Base-by-base conservation (phyloP, 192 early-diverging fungal genomes). In the Coemansia sp. region DNA sequence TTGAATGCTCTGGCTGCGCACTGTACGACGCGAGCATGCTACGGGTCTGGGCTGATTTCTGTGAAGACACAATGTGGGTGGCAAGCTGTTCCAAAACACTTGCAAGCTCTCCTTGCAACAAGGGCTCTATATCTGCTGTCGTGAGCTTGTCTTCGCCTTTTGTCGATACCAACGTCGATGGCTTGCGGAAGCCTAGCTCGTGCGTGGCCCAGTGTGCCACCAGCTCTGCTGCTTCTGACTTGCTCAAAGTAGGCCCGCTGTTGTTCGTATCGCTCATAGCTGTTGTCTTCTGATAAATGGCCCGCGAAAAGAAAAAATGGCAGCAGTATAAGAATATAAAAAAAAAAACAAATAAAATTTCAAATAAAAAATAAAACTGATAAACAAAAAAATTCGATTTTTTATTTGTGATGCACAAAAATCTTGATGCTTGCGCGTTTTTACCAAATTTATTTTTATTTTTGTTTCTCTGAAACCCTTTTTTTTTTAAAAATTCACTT, bases 201-300 rank as follows among this genome's bases (percentile, higher is more conserved):
- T 74, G 20, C 4, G 71, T 82, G 16, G 80, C 80, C 80, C 80
- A 82, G 29, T 60, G 54, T 11, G 75, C 70, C 40, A 82, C 62
- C 12, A 63, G 62, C 49, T 60, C 51, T 30, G 78, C 78, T 11
- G 45, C 48, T 34, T 72, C 67, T 16, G 63, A 36, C 55, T 81
- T 81, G 63, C 63, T 67, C 40, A 16, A 0, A 51, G 20, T 22
- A 8, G 36, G 36, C 36, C 49, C 16, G 12, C 56, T 2, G 5
- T 18, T 32, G 7, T 48, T 38, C 20, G 55, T 20, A 5, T 42
- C 42, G 29, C 42, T 50, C 67, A 72, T 69, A 2, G 3, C 20
- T 48, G 7, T 48, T 5, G n/a, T 8, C n/a, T n/a, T n/a, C n/a
- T n/a, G n/a, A n/a, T n/a, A n/a, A n/a, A n/a, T n/a, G n/a, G n/a